Percentiles rank a stretch among this genome's conserved stretches.
Evolutionary conservation across 2,329 filamentous ascomycete genomes (phyloP).

Genomic region (Cladosporium sp.): DNA sequence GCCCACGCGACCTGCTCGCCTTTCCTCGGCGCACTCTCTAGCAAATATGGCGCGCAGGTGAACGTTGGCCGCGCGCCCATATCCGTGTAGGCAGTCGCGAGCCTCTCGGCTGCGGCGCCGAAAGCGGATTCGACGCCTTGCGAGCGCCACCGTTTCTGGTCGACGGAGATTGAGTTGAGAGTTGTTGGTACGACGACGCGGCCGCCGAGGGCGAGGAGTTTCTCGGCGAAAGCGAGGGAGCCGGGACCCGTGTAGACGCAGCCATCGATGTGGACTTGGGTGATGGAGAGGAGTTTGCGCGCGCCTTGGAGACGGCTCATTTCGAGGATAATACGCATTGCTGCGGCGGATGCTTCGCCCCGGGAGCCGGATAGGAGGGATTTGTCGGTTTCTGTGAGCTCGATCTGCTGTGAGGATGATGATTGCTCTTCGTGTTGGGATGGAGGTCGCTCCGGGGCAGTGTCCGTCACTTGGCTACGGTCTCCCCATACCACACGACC

Average conservation of each 20-base stretch:
- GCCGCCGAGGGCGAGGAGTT: conserved; percentile 30
- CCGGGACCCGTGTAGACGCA: conserved; percentile 37
- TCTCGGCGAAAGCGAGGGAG: conserved; percentile 33
- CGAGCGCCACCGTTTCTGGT: conserved; percentile 36
- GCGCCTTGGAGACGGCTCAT: conserved; percentile 34
- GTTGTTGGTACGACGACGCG: conserved; percentile 36
- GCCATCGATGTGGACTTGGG: conserved; percentile 41
- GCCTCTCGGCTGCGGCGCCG: conserved; percentile 27
- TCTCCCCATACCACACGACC: neutral
- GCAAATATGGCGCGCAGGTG: conserved; percentile 41
- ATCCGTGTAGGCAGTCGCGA: conserved; percentile 34
- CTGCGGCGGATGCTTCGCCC: conserved; percentile 31
- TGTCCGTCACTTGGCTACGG: neutral
- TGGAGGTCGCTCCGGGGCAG: neutral
- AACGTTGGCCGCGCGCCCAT: conserved; percentile 40
- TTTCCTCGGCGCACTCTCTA: conserved; percentile 29
- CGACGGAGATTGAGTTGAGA: conserved; percentile 41
- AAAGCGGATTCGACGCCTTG: conserved; percentile 31
- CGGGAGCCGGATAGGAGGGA: conserved; percentile 20
- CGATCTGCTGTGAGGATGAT: neutral
- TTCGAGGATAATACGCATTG: conserved; percentile 35
- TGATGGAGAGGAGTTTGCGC: conserved; percentile 31
- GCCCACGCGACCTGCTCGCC: conserved; percentile 41
- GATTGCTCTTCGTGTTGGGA: neutral
- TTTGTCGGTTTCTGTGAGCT: neutral